Conservation (phyloP, 1,139 yeast species). For the Taphrina flavorubra region DNA sequence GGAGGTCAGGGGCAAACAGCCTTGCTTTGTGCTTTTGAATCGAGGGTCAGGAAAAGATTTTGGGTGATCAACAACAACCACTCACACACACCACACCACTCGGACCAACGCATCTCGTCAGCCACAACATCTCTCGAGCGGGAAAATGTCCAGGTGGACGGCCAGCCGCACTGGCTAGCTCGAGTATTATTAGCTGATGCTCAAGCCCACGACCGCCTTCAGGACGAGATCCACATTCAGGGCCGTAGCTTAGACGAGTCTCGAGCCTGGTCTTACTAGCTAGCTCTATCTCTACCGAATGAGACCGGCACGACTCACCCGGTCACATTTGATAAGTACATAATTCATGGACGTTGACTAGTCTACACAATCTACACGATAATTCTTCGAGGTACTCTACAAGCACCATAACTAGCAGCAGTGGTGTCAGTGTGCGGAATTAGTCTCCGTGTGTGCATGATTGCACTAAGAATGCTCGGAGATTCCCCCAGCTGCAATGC, state of each 20-base stretch:
- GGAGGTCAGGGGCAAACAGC: slow-evolving; percentile 19
- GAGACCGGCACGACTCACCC: slow-evolving; percentile 3
- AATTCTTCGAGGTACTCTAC: neutral
- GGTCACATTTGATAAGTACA: neutral
- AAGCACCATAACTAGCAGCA: neutral
- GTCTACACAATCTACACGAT: no score
- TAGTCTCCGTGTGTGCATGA: slow-evolving; percentile 5
- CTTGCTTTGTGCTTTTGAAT: slow-evolving; percentile 19
- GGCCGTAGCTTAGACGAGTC: slow-evolving; percentile 15
- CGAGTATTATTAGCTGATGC: slow-evolving; percentile 14
- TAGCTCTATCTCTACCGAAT: neutral
- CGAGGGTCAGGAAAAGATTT: slow-evolving; percentile 15
- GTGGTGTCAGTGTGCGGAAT: slow-evolving; percentile 9
- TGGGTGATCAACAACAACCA: slow-evolving; percentile 12
- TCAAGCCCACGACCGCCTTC: slow-evolving; percentile 7
- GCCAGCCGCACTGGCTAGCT: slow-evolving; percentile 19
- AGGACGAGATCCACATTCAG: slow-evolving; percentile 6
- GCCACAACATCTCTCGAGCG: slow-evolving; percentile 7
- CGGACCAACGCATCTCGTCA: slow-evolving; percentile 14
- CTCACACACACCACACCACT: slow-evolving; percentile 3
- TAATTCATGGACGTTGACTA: neutral
- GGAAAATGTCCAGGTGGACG: neutral
- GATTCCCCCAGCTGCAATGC: neutral
- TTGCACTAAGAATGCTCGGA: slow-evolving; percentile 17
- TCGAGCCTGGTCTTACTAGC: neutral